Percentiles rank a stretch among this genome's conserved stretches.
Evolutionary conservation across 2,329 filamentous ascomycete genomes (phyloP).

Genomic region (Xylaria sp.): DNA sequence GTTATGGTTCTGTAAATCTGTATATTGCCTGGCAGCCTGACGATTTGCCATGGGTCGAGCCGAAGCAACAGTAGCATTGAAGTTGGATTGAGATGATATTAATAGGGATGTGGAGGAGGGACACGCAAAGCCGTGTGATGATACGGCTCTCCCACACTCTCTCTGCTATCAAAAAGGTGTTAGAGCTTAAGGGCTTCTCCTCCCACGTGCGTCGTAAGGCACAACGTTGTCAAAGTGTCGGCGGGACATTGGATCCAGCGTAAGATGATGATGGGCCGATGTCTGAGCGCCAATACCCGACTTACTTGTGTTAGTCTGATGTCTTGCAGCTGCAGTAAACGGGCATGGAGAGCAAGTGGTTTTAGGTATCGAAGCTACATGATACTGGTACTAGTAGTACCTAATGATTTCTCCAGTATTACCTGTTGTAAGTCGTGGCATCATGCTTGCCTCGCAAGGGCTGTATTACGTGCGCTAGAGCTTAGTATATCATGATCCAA

Average conservation of each 20-base stretch:
- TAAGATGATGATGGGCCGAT: slow-evolving; percentile 12
- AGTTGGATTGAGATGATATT: slow-evolving; percentile 4
- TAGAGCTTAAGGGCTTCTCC: background rate
- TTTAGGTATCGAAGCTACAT: slow-evolving; percentile 17
- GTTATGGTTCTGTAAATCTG: background rate
- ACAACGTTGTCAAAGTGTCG: background rate
- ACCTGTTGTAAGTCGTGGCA: background rate
- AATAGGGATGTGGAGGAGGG: background rate
- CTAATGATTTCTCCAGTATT: background rate
- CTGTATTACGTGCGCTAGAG: background rate
- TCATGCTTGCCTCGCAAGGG: background rate
- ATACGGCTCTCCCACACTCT: background rate
- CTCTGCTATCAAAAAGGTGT: background rate
- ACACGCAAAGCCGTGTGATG: background rate
- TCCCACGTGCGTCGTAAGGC: background rate
- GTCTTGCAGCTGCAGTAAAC: slow-evolving; percentile 19
- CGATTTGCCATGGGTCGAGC: background rate
- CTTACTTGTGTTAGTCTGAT: slow-evolving; percentile 1
- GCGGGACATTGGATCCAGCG: background rate
- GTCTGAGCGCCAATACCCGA: slow-evolving; percentile 5
- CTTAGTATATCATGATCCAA: background rate
- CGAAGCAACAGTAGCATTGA: background rate
- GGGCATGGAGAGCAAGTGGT: slow-evolving; percentile 3
- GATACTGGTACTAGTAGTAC: background rate
- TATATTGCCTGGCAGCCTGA: slow-evolving; percentile 14